Evolutionary conservation across 148 eudicot species (phyloP), one percentile per base, ranked within the genome.

Genomic region (Silene conica): DNA sequence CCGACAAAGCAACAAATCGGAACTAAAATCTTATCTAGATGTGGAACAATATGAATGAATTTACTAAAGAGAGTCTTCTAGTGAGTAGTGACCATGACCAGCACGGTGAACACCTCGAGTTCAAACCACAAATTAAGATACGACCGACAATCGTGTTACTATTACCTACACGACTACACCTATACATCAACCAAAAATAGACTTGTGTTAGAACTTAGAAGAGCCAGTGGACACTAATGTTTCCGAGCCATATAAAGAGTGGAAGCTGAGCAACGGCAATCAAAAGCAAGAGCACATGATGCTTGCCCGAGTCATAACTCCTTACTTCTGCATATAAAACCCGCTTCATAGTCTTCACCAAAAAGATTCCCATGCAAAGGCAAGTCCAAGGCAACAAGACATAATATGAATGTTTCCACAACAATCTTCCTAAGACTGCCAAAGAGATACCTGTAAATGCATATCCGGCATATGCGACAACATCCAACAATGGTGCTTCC

Each of bases 321-420:
- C 92, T 86, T 55, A 89, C 91, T 80, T 89, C 96, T 1, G 96
- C 88, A 26, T 86, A 86, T 3, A 91, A 85, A 68, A 91, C 92
- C 71, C 96, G 77, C 83, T 87, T 89, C 93, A 89, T 91, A 0
- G 91, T 91, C 88, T 89, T 87, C 73, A 91, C 90, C 78, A 91
- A 56, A 83, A 91, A 89, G 57, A 86, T 74, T 78, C 88, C 96
- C 93, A 86, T 91, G 82, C 91, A 85, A 38, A 91, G 74, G 84
- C 93, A 87, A 18, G 88, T 83, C 89, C 87, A 87, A 0, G 87
- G 88, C 82, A 89, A 68, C 82, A 89, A 57, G 46, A 84, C 67
- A 82, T 87, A 91, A 80, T 89, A 87, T 0, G 93, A 81, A 59
- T 84, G 83, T 69, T 78, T 74, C 86, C 82, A 85, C 11, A 87